These are phyloP conservation scores for Luffa aegyptiaca DNA, from an alignment of 306 rosid genomes.

Conservation along the genomic window DNA sequence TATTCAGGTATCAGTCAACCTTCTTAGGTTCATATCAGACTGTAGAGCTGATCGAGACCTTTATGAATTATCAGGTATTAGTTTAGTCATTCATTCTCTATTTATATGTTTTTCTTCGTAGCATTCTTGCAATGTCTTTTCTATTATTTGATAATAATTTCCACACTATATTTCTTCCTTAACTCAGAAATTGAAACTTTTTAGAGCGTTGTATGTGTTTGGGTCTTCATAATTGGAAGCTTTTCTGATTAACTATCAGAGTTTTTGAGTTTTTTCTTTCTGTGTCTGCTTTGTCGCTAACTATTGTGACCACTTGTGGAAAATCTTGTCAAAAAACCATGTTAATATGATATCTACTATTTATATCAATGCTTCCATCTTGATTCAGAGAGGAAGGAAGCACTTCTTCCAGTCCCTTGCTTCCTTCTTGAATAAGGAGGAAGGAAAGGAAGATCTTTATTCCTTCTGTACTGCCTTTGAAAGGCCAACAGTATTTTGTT, in stretches of 20 bases:
- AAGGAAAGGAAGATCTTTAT: background rate
- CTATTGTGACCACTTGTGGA: no score
- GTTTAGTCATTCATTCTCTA: background rate
- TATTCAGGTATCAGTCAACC: conserved; percentile 88
- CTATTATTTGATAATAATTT: background rate
- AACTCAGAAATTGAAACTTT: background rate
- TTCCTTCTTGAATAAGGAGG: background rate
- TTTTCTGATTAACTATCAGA: background rate
- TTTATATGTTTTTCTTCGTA: background rate
- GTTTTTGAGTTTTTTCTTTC: background rate
- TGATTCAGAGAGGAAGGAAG: background rate
- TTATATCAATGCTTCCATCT: background rate
- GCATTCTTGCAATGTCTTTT: background rate
- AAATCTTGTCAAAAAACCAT: background rate
- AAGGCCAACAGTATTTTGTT: background rate
- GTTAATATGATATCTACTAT: no score
- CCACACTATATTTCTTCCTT: background rate
- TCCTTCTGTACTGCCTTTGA: background rate
- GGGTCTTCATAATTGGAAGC: background rate
- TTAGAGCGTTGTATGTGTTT: background rate
- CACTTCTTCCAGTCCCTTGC: background rate
- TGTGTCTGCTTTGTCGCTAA: background rate
- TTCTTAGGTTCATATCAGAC: conserved; percentile 90
- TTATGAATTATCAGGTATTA: conserved; percentile 91
- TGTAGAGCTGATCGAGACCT: conserved; percentile 84